Evolutionary conservation across 495 filamentous ascomycete species (phyloP).

Genomic region (Cudoniella acicularis): DNA sequence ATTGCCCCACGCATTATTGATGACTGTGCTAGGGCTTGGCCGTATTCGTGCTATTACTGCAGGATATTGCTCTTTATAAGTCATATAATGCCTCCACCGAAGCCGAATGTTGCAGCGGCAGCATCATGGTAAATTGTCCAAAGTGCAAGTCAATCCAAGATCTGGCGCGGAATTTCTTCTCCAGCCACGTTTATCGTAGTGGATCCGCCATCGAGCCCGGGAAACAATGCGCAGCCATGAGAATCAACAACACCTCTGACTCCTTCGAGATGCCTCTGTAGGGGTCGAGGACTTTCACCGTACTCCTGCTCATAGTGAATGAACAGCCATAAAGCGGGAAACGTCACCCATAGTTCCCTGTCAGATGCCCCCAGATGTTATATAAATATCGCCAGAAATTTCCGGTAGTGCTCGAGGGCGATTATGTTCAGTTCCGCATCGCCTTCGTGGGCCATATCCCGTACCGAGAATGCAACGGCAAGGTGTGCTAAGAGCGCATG

Average conservation of each 20-base stretch:
- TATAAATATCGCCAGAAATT: background rate
- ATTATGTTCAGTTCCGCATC: background rate
- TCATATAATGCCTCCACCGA: background rate
- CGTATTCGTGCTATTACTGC: background rate
- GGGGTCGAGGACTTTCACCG: background rate
- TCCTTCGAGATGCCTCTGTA: slow-evolving; percentile 4
- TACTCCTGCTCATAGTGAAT: slow-evolving; percentile 8
- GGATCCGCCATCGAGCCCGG: background rate
- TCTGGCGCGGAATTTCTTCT: background rate
- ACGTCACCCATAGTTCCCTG: slow-evolving; percentile 2
- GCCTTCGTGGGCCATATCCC: background rate
- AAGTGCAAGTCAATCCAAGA: background rate
- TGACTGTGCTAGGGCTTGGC: background rate
- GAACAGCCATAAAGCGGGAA: slow-evolving; percentile 8
- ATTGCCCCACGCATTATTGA: background rate
- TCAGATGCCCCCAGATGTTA: slow-evolving; percentile 1
- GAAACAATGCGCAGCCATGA: slow-evolving; percentile 3
- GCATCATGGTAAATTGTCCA: slow-evolving; percentile 11
- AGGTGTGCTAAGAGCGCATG: slow-evolving; percentile 3
- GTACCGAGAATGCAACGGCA: slow-evolving; percentile 1
- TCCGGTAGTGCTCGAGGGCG: slow-evolving; percentile 2
- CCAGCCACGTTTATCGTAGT: slow-evolving; percentile 2
- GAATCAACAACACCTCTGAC: background rate
- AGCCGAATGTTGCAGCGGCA: slow-evolving; percentile 3
- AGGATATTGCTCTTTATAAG: slow-evolving; percentile 5